A percentile compares a stretch with the other conserved stretches of the same genome.
Conservation (phyloP, 2,329 filamentous ascomycete species). For the Aspergillus pseudotamarii region DNA sequence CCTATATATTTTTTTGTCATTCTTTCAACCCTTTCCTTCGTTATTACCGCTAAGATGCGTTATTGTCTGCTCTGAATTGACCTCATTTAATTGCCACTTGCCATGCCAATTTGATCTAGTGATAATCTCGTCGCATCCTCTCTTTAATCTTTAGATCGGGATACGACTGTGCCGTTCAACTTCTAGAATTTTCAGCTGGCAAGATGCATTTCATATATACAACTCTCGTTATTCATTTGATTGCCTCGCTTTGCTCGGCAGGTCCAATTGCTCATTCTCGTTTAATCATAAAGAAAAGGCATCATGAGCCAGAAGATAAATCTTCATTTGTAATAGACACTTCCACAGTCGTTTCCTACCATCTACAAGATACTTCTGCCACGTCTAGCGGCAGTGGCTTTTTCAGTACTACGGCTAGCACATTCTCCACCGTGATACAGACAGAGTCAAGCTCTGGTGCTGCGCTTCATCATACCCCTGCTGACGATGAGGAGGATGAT, state of each 20-base stretch:
- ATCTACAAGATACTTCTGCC: not conserved
- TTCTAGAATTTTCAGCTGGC: too few relatives aligned
- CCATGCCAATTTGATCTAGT: not conserved
- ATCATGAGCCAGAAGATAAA: not conserved
- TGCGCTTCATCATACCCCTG: not conserved
- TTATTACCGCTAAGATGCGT: not conserved
- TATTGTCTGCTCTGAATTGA: slow-evolving; percentile 1
- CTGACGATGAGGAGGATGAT: not conserved
- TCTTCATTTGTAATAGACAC: not conserved
- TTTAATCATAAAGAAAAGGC: slow-evolving; percentile 9
- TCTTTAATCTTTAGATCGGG: slow-evolving; percentile 6
- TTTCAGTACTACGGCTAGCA: not conserved
- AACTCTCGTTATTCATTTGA: slow-evolving; percentile 10
- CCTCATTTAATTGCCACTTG: not conserved
- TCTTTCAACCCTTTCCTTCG: slow-evolving; percentile 6
- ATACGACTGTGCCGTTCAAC: not conserved
- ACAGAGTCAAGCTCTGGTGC: not conserved
- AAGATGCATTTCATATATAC: slow-evolving; percentile 10
- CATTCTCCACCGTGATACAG: not conserved
- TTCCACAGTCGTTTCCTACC: not conserved
- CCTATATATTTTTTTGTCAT: not conserved
- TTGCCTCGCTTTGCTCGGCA: slow-evolving; percentile 19
- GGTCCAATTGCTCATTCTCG: slow-evolving; percentile 28
- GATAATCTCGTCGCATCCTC: not conserved
- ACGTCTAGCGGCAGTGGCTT: not conserved